Evolutionary conservation across 208 protist genomes (phyloP).

Genomic region (Leishmania aethiopica): DNA sequence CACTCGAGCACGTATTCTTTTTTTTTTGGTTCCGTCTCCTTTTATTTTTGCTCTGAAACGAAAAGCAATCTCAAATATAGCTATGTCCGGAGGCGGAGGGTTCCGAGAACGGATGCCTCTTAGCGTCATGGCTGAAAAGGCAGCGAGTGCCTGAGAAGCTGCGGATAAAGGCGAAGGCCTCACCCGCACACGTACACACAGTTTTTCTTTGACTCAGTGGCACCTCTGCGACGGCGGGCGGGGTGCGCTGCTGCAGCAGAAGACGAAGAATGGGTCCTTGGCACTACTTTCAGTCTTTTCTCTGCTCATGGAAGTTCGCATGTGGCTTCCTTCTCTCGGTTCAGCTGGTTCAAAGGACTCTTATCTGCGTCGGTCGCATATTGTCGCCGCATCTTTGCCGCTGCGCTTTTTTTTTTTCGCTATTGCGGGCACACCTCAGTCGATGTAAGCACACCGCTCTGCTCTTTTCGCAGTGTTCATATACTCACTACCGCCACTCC

Average conservation of each 20-base stretch:
- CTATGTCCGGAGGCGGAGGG: not conserved
- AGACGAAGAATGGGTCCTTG: not conserved
- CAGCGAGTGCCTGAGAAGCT: not conserved
- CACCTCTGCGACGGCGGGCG: not conserved
- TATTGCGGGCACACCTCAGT: not conserved
- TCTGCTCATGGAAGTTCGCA: not conserved
- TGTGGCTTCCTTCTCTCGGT: not conserved
- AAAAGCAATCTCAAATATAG: not conserved
- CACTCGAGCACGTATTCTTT: conserved; percentile 10
- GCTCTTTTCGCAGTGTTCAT: not conserved
- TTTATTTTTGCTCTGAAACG: no score
- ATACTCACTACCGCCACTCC: not conserved
- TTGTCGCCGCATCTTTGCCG: not conserved
- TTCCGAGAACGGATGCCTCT: not conserved
- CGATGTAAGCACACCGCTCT: not conserved
- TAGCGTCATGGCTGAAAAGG: not conserved
- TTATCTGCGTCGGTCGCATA: not conserved
- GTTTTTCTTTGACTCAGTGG: not conserved
- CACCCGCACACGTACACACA: no score
- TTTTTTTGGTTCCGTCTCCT: conserved; percentile 2
- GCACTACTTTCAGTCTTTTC: not conserved
- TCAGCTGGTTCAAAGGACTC: not conserved
- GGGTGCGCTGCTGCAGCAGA: not conserved
- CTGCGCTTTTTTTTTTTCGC: not conserved
- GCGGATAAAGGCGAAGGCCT: not conserved